Conservation (phyloP, 129 eudicot genomes). For the Tagetes erecta region DNA sequence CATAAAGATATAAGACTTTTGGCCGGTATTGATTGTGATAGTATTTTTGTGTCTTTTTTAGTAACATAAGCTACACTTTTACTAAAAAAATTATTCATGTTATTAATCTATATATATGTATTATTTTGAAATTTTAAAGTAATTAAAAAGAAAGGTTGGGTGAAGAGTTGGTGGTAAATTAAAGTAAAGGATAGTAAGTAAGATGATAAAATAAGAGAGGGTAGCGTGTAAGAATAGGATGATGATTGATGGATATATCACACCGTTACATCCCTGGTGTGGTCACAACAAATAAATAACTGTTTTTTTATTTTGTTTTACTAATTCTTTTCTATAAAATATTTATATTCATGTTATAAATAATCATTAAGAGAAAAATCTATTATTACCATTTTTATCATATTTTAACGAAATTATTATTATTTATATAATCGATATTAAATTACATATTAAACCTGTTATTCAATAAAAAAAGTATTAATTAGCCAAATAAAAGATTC, state of each 20-base stretch:
- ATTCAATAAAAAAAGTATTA: too few relatives aligned
- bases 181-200: neutral
- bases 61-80: neutral
- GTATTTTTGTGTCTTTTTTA: neutral
- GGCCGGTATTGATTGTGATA: neutral
- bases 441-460: too few relatives aligned
- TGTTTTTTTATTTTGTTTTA: neutral
- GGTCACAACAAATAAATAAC: conserved; percentile 4
- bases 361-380: too few relatives aligned
- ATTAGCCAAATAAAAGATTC: too few relatives aligned
- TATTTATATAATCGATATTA: too few relatives aligned
- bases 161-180: conserved; percentile 30
- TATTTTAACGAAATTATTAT: too few relatives aligned
- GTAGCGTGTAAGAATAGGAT: conserved; percentile 34
- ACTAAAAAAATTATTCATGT: too few relatives aligned
- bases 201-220: conserved; percentile 23
- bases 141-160: conserved; percentile 2
- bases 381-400: too few relatives aligned
- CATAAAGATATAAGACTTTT: too few relatives aligned
- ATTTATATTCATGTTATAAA: neutral
- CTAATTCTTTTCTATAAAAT: neutral
- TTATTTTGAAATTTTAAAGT: neutral
- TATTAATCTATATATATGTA: too few relatives aligned
- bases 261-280: conserved; percentile 33
- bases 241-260: conserved; percentile 10